Base-by-base conservation (phyloP, 495 filamentous ascomycete genomes). In the Aspergillus carlsbadensis region DNA sequence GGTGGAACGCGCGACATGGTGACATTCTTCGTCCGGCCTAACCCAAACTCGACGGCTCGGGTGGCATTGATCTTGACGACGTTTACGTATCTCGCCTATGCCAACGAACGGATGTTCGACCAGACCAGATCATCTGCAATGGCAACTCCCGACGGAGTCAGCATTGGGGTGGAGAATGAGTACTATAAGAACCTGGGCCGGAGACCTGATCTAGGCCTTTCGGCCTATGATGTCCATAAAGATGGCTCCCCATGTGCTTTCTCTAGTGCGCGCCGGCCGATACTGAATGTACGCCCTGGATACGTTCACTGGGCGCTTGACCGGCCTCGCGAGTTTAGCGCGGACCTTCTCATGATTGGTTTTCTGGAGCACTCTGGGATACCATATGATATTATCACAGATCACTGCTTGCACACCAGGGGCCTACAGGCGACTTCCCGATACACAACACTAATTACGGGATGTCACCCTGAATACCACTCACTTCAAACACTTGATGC, bases 101-200 rank as follows among this genome's bases (percentile, higher is more conserved):
- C 66, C 8, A 69, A 69, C 39, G 66, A 69, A 18, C 62, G 56
- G 13, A 65, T 69, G 47, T 61, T 63, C 35, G 66, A 69, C 22
- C 36, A 52, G 15, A 56, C 24, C n/a, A 31, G 61, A 29, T 41
- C 35, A n/a, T 50, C 54, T 2, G 53, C 43, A 4, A 58, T 60
- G 17, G 44, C 61, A 34, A 60, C 61, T 18, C 57, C 53, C 1
- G 62, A 59, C 43, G 63, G 53, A 18, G 54, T 56, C 6, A 52
- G 57, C 29, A 51, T 47, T 8, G 24, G 33, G 2, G 50, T 22
- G 2, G 45, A 41, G 10, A 54, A 56, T 35, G 52, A 59, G 24
- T 56, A 66, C 29, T 65, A 14, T 4, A 55, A 29, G 8, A 29
- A 29, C 26, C 8, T 29, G 26, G 26, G 8, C 26, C 26, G 26